These are phyloP conservation scores for Puccinia coronata DNA, from an alignment of 1,284 basidiomycete genomes.

Conservation along the genomic window DNA sequence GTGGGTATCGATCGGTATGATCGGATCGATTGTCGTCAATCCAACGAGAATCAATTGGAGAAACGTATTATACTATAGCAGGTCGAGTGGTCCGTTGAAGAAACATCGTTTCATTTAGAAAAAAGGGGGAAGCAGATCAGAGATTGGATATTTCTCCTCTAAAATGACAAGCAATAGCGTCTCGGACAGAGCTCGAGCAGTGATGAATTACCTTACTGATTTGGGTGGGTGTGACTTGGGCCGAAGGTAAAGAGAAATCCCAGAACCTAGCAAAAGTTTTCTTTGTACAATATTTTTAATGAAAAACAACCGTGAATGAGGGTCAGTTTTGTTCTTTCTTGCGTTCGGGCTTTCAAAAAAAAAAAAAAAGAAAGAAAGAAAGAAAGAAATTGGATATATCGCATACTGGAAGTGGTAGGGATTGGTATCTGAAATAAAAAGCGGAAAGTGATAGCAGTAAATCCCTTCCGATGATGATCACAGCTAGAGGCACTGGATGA, in stretches of 20 bases:
- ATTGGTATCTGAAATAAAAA: conserved; percentile 89
- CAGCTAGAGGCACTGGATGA: conserved; percentile 73
- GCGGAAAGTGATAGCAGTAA: conserved; percentile 82
- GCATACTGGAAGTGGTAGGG: conserved; percentile 80
- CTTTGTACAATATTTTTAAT: conserved; percentile 60
- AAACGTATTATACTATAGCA: conserved; percentile 78
- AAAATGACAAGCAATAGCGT: too few relatives aligned
- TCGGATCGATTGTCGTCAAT: conserved; percentile 76
- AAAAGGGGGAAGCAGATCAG: conserved; percentile 50
- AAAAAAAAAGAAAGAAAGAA: conserved; percentile 6
- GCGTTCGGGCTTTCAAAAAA: not conserved
- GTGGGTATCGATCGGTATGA: conserved; percentile 69
- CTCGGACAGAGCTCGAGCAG: too few relatives aligned
- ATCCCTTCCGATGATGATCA: conserved; percentile 86
- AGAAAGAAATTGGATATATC: conserved; percentile 51
- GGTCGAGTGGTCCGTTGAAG: not conserved
- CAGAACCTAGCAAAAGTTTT: conserved; percentile 91
- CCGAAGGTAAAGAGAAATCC: conserved; percentile 91
- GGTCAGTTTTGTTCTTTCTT: not conserved
- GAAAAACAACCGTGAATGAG: conserved; percentile 39
- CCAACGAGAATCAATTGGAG: conserved; percentile 90
- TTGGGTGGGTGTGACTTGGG: conserved; percentile 82
- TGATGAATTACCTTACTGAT: conserved; percentile 89
- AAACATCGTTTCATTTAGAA: not conserved
- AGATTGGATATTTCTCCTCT: too few relatives aligned